Conservation (phyloP, 139 green algal species). For the Diplosphaera chodatii region DNA sequence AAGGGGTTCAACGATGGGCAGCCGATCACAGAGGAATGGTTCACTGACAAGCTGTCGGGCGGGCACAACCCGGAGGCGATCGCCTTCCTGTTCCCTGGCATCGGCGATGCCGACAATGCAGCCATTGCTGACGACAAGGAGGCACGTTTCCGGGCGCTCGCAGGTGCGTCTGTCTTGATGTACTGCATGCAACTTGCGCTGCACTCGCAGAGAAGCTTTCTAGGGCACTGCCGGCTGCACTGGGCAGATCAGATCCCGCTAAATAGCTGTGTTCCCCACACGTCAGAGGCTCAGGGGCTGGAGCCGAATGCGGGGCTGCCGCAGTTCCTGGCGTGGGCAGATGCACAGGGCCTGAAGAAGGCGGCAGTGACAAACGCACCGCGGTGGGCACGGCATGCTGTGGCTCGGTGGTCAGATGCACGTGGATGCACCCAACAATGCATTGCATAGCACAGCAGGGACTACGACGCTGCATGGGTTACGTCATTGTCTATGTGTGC, state of each 20-base stretch:
- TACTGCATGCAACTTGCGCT: too few species aligned
- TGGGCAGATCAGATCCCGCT: too few species aligned
- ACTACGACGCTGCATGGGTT: too few species aligned
- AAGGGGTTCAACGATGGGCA: constrained; percentile 46
- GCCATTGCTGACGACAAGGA: constrained; percentile 66
- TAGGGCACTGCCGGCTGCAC: too few species aligned
- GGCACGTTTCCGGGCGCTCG: constrained; percentile 42
- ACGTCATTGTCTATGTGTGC: too few species aligned
- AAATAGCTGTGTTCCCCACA: too few species aligned
- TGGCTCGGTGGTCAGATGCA: too few species aligned
- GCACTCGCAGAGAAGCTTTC: too few species aligned
- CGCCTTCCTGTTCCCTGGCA: constrained; percentile 62
- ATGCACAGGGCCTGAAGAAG: constrained; percentile 32
- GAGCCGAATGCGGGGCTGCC: constrained; percentile 44
- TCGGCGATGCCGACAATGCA: constrained; percentile 30
- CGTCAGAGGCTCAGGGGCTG: constrained; percentile 3
- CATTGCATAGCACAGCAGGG: too few species aligned
- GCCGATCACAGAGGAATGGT: constrained; percentile 62
- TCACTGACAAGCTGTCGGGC: constrained; percentile 35
- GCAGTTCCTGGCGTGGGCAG: constrained; percentile 53
- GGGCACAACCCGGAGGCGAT: constrained; percentile 65
- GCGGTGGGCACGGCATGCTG: too few species aligned
- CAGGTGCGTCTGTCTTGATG: constrained; percentile 17
- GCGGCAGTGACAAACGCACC: constrained; percentile 79
- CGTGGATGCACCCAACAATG: too few species aligned